Percentiles rank a stretch among this genome's conserved stretches.
phyloP scores from a whole-genome alignment of 2,329 filamentous ascomycete genomes.

The Apiospora arundinis region DNA sequence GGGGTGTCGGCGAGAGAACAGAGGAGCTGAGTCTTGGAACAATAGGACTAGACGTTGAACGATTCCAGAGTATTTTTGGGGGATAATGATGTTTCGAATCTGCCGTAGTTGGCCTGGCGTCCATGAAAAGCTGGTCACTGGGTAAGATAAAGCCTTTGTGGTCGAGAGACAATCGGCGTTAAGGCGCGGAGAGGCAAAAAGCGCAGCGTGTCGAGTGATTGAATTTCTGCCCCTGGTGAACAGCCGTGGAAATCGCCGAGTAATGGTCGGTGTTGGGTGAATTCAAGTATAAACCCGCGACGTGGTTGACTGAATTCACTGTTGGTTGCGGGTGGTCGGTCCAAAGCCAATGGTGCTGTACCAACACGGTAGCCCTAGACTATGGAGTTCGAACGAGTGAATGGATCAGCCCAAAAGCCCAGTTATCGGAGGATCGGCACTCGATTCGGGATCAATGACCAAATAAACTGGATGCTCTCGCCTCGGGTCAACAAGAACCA shows the following conservation, averaged over 20 bases:
- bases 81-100: conserved; percentile 56
- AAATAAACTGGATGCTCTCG: conserved; percentile 14
- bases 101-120: conserved; percentile 56
- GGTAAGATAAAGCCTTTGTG: conserved; percentile 20
- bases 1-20: conserved; percentile 31
- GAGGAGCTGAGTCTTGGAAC: conserved; percentile 40
- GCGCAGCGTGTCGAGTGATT: background rate
- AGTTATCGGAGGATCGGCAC: conserved; percentile 18
- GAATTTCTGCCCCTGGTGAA: background rate
- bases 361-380: conserved; percentile 16
- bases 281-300: background rate
- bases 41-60: conserved; percentile 43
- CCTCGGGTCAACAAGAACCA: conserved; percentile 7
- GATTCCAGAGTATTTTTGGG: conserved; percentile 48
- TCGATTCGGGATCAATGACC: conserved; percentile 11
- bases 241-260: background rate
- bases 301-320: background rate
- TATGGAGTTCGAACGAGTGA: conserved; percentile 16
- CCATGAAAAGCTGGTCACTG: conserved; percentile 52
- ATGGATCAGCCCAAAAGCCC: conserved; percentile 16
- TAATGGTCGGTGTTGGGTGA: background rate
- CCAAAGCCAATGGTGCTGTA: conserved; percentile 8
- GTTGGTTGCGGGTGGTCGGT: conserved; percentile 15
- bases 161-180: conserved; percentile 13
- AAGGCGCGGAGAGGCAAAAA: background rate